phyloP scores from a whole-genome alignment of 225 moss, liverwort and hornwort species.

The Climacium dendroides region DNA sequence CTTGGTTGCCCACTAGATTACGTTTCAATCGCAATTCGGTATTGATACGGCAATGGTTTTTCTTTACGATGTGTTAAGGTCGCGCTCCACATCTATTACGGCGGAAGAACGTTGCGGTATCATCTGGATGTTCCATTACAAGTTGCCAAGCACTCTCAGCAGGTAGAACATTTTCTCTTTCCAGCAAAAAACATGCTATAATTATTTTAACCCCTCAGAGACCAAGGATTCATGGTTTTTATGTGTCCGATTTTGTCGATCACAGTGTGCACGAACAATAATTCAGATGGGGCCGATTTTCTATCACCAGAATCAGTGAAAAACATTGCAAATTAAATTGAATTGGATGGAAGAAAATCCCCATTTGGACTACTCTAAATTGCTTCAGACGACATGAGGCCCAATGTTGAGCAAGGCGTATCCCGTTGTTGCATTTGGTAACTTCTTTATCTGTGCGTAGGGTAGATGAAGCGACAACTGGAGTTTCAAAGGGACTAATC shows the following conservation, averaged over 20 bases:
- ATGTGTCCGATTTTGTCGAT: not conserved
- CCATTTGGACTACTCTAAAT: not conserved
- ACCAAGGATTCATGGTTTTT: not conserved
- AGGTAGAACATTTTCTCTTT: not conserved
- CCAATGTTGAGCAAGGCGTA: not conserved
- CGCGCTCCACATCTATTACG: not conserved
- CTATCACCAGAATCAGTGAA: not conserved
- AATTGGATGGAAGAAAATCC: not conserved
- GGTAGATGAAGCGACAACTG: slow-evolving; percentile 14
- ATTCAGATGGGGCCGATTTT: not conserved
- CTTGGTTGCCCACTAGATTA: not conserved
- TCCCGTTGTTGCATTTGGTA: not conserved
- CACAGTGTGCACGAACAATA: not conserved
- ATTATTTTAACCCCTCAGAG: not conserved
- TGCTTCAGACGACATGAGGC: not conserved
- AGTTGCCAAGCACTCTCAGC: not conserved
- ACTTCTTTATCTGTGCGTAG: slow-evolving; percentile 6
- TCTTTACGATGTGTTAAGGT: not conserved
- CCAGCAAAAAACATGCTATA: not conserved
- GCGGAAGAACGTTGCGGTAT: not conserved
- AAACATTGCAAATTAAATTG: not conserved
- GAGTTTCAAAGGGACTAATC: not conserved
- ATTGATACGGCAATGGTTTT: not conserved
- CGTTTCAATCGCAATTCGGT: not conserved
- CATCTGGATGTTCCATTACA: not conserved